A percentile compares a stretch with the other conserved stretches of the same genome.
Conservation (phyloP, 2,329 filamentous ascomycete genomes). For the Colletotrichum melonis region DNA sequence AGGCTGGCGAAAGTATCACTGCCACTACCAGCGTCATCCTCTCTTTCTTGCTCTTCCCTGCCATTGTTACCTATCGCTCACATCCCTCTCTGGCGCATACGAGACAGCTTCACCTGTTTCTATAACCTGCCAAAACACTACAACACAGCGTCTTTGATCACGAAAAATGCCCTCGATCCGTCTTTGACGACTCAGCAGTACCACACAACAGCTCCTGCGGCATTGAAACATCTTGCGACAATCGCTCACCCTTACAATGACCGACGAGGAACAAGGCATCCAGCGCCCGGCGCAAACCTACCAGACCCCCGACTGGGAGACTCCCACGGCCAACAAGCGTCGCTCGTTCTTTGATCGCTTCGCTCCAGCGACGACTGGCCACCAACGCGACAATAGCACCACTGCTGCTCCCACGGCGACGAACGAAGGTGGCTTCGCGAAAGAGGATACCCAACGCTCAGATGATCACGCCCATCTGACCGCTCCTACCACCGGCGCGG, state of each 20-base stretch:
- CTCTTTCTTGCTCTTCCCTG: not conserved
- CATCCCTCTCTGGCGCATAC: not conserved
- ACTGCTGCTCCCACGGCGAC: not conserved
- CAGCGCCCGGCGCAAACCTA: slow-evolving; percentile 22
- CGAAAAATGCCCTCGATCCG: not conserved
- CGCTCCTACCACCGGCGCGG: not conserved
- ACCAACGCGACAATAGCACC: not conserved
- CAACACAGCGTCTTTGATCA: not conserved
- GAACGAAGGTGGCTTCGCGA: not conserved
- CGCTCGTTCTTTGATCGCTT: slow-evolving; percentile 19
- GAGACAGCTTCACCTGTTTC: not conserved
- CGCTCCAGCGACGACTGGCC: not conserved
- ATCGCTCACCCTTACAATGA: not conserved
- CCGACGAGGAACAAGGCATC: slow-evolving; percentile 23
- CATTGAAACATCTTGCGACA: not conserved
- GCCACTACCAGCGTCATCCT: not conserved
- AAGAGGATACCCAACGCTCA: slow-evolving; percentile 2
- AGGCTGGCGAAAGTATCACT: not conserved
- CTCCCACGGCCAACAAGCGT: slow-evolving; percentile 13
- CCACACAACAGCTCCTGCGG: not conserved
- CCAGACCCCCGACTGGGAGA: slow-evolving; percentile 32
- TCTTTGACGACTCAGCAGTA: not conserved
- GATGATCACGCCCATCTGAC: not conserved
- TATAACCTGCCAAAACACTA: not conserved
- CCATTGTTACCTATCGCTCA: not conserved